Conservation (phyloP, 306 rosid genomes). For the Trifolium subterraneum region DNA sequence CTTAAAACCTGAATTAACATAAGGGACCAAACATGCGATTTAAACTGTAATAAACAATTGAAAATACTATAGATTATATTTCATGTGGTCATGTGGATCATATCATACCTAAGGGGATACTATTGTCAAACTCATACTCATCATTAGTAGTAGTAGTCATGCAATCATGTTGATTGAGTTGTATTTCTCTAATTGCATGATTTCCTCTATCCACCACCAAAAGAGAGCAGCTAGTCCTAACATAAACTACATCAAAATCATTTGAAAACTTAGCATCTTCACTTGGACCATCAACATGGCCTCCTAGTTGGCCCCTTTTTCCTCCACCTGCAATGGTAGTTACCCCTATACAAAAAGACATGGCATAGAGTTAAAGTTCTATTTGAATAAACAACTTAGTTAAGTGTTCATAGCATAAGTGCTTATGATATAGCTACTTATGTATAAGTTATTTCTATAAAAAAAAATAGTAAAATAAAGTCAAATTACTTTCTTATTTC, state of each 20-base stretch:
- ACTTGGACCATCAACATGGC: conserved; percentile 97
- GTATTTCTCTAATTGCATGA: conserved; percentile 92
- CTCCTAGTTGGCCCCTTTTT: conserved; percentile 76
- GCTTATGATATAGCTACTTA: background rate
- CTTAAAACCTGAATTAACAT: no score
- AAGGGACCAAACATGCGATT: no score
- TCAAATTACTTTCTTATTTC: background rate
- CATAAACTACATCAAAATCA: conserved; percentile 84
- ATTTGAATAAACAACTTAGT: background rate
- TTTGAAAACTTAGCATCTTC: conserved; percentile 94
- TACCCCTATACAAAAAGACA: conserved; percentile 63
- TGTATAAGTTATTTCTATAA: background rate
- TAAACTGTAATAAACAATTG: no score
- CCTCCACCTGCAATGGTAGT: conserved; percentile 99
- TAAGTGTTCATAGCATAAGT: background rate
- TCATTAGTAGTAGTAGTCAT: conserved; percentile 44
- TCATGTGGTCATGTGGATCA: conserved; percentile 13
- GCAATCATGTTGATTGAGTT: conserved; percentile 85
- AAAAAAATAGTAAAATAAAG: background rate
- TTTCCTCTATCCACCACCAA: conserved; percentile 94
- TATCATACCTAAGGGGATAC: conserved; percentile 73
- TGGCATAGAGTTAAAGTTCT: conserved; percentile 2
- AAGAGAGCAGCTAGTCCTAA: conserved; percentile 84
- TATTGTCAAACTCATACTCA: conserved; percentile 54
- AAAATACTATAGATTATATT: conserved; percentile 30